Evolutionary conservation across 352 stramenopile genomes (phyloP).

Genomic region (Phytophthora parvispora): DNA sequence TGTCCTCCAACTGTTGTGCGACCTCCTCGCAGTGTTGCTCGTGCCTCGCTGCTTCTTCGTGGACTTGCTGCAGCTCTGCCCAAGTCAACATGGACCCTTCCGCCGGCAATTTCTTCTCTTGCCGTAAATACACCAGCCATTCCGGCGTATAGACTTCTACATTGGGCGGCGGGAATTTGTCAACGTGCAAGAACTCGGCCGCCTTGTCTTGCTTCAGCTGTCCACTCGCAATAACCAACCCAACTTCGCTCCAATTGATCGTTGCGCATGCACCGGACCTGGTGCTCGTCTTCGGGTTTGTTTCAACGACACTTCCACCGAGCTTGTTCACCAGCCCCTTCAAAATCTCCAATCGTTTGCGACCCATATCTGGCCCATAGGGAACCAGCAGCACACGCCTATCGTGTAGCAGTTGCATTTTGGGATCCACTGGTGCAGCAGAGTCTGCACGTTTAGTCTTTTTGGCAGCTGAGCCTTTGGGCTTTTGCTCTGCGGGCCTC

Average conservation of each 20-base stretch:
- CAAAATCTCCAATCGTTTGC: slow-evolving; percentile 74
- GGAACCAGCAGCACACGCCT: slow-evolving; percentile 64
- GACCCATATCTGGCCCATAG: slow-evolving; percentile 70
- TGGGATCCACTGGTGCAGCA: slow-evolving; percentile 2
- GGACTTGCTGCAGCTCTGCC: slow-evolving; percentile 41
- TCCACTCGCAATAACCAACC: slow-evolving; percentile 58
- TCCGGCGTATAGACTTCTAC: slow-evolving; percentile 65
- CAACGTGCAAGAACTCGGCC: slow-evolving; percentile 33
- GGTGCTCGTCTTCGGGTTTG: slow-evolving; percentile 1
- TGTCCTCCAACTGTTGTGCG: slow-evolving; percentile 22
- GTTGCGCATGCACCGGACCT: neutral
- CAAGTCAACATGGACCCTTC: slow-evolving; percentile 45
- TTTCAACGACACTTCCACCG: slow-evolving; percentile 49
- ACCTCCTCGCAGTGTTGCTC: slow-evolving; percentile 36
- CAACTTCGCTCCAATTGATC: slow-evolving; percentile 56
- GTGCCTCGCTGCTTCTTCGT: slow-evolving; percentile 37
- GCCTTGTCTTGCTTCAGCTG: slow-evolving; percentile 52
- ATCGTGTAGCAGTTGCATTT: slow-evolving; percentile 36
- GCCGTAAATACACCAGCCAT: slow-evolving; percentile 68
- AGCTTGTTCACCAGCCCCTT: slow-evolving; percentile 63
- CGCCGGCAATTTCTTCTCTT: slow-evolving; percentile 51
- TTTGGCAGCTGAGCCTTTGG: slow-evolving; percentile 31
- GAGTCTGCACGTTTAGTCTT: slow-evolving; percentile 25
- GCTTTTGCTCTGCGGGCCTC: slow-evolving; percentile 20
- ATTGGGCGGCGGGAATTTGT: slow-evolving; percentile 39